Evolutionary conservation across 805 yeast species (phyloP), one percentile per base, ranked within the genome.

Genomic region (Candida rishiriensis): DNA sequence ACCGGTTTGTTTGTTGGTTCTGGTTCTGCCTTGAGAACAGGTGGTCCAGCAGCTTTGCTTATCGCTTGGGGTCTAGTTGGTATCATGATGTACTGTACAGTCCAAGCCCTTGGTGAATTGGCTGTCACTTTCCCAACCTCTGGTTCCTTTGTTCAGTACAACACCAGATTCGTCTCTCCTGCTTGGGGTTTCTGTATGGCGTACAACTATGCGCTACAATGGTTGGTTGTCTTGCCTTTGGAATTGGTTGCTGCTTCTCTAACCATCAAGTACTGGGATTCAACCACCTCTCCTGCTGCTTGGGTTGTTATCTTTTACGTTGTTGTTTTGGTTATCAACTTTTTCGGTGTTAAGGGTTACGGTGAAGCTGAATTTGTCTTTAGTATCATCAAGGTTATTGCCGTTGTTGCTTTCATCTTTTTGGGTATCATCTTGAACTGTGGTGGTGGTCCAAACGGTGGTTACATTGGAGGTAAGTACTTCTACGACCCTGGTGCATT

Each of bases 1-100:
- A 83, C 91, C 9, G 95, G 93, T 57, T 70, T 88, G 41, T 79
- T 88, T 49, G 84, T 88, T 29, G 88, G 88, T 57, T 76, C 88
- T 2, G 86, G 87, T 47, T 63, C 72, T 14, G 75, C 86, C 2
- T 64, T 85, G 41, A 52, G 72, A 15, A 68, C 72, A 29, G 85
- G 88, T 60, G 93, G 93, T 26, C 91, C 93, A n/a, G 86, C 83
- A 13, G 75, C 83, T 35, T 62, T 83, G 33, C 72, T 83, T 41
- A 77, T 83, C 41, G 84, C 76, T 41, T 76, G 83, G 75, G 59
- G 68, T 31, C 66, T 81, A 44, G 72, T 78, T 29, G 85, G 86
- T 59, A 59, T 76, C 30, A 73, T 81, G 72, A 75, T 81, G 55
- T 81, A 72, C 65, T 67, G 74, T 56, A 77, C 83, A 44, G 79